Conservation (phyloP, 345 rosid species). For the Sisymbrium altissimum region DNA sequence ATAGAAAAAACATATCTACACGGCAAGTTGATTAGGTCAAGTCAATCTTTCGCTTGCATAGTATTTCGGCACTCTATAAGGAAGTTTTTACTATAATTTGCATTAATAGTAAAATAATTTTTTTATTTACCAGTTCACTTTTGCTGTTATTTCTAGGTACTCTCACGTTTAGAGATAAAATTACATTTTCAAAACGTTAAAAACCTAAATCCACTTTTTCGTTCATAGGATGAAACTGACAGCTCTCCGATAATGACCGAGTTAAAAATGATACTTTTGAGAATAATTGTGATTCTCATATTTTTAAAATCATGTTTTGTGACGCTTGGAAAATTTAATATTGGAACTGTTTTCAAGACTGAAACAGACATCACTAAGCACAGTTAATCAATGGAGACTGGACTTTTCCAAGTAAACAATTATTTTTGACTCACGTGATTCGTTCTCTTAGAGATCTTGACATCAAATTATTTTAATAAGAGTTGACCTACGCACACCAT, state of each 20-base stretch:
- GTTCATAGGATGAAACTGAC: not conserved
- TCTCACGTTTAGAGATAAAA: not conserved
- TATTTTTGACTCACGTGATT: slow-evolving; percentile 7
- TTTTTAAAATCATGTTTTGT: too few species aligned
- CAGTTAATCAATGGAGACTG: not conserved
- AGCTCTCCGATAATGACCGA: not conserved
- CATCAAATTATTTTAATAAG: slow-evolving; percentile 4
- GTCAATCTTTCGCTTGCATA: not conserved
- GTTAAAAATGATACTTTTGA: not conserved
- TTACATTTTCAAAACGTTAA: not conserved
- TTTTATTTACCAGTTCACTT: not conserved
- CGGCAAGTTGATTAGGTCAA: not conserved
- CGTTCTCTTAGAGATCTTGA: not conserved
- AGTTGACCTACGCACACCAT: slow-evolving; percentile 19
- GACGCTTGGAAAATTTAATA: not conserved
- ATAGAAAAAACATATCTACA: not conserved
- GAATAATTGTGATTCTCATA: not conserved
- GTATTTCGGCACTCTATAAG: slow-evolving; percentile 10
- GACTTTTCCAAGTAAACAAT: slow-evolving; percentile 2
- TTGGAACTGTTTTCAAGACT: too few species aligned
- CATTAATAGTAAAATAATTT: not conserved
- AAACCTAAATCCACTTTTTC: not conserved
- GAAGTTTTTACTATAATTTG: not conserved
- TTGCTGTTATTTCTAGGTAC: not conserved
- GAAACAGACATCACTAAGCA: not conserved